phyloP scores from a whole-genome alignment of 768 basidiomycete species.

The Lactifluus rugatus region DNA sequence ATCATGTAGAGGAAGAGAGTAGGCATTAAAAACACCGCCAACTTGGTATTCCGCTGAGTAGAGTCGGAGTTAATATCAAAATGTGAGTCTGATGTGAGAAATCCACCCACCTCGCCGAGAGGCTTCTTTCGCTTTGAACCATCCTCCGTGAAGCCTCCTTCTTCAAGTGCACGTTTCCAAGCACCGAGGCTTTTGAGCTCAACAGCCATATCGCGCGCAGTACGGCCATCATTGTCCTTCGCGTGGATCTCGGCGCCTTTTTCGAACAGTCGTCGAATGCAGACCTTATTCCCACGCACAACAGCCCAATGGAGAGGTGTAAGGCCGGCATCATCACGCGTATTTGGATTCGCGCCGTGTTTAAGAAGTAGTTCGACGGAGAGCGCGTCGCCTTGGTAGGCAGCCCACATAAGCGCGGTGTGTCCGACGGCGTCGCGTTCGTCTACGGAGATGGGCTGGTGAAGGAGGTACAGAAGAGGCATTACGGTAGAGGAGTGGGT shows the following conservation, averaged over 20 bases:
- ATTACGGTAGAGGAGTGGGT: conserved; percentile 93
- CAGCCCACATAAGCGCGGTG: conserved; percentile 97
- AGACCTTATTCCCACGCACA: conserved; percentile 83
- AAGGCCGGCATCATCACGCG: conserved; percentile 73
- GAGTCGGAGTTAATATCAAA: background rate
- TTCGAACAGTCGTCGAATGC: conserved; percentile 77
- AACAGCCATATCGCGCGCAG: conserved; percentile 88
- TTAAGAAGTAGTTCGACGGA: conserved; percentile 85
- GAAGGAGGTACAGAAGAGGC: conserved; percentile 85
- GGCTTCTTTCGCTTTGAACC: conserved; percentile 57
- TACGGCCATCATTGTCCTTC: conserved; percentile 77
- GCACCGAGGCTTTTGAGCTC: conserved; percentile 87
- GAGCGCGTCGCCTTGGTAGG: conserved; percentile 95
- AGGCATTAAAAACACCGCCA: conserved; percentile 71
- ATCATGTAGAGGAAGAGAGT: conserved; percentile 72
- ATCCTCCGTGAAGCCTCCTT: conserved; percentile 74
- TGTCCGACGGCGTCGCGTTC: conserved; percentile 87
- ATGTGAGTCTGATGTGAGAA: background rate
- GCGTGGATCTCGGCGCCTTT: conserved; percentile 75
- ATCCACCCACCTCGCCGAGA: conserved; percentile 52
- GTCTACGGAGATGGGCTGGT: conserved; percentile 90
- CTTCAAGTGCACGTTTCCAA: conserved; percentile 82
- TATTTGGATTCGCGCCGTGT: conserved; percentile 72
- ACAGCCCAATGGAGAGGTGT: conserved; percentile 96
- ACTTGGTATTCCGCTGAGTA: conserved; percentile 67